These are phyloP conservation scores for Gonapodya prolifera DNA, from an alignment of 192 early-diverging fungal species.

Conservation along the genomic window DNA sequence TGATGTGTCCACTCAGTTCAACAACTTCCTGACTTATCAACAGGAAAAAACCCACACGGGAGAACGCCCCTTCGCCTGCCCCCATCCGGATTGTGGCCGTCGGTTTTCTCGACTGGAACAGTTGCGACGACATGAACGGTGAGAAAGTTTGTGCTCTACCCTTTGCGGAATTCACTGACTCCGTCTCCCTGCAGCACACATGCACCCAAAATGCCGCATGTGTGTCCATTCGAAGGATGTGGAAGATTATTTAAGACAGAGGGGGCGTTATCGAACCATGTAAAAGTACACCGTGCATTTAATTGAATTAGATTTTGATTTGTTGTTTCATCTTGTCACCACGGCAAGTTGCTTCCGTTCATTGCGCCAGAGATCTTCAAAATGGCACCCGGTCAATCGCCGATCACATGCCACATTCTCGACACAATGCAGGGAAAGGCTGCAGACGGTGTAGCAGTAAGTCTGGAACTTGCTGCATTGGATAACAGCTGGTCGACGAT, in stretches of 20 bases:
- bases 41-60: slow-evolving; percentile 11
- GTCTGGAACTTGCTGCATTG: not conserved
- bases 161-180: not conserved
- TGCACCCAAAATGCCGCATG: not conserved
- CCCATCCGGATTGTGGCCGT: slow-evolving; percentile 11
- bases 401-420: not conserved
- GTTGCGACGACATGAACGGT: not conserved
- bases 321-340: too few species aligned
- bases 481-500: not conserved
- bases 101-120: not conserved
- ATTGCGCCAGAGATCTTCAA: too few species aligned
- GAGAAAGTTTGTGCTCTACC: not conserved
- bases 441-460: not conserved
- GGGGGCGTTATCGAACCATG: not conserved
- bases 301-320: too few species aligned
- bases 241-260: not conserved
- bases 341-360: too few species aligned
- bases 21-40: not conserved
- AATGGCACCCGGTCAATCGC: not conserved
- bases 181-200: not conserved
- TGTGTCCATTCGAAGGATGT: not conserved
- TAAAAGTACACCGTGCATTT: not conserved
- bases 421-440: not conserved
- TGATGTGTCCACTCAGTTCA: not conserved
- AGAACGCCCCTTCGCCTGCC: slow-evolving; percentile 18